Conservation (phyloP, 805 yeast genomes). For the Ogataea chonburiensis region DNA sequence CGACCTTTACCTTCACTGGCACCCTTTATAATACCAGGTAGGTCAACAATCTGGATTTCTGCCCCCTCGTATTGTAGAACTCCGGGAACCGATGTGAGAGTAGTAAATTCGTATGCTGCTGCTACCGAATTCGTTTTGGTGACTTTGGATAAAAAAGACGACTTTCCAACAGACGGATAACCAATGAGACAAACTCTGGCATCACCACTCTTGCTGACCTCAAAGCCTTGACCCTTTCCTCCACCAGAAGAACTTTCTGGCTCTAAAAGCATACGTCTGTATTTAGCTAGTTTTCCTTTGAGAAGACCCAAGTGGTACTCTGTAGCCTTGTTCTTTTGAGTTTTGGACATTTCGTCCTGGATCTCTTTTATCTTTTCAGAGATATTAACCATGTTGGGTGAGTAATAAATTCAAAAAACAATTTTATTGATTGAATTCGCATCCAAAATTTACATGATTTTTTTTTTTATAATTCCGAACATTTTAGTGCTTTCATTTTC, state of each 20-base stretch:
- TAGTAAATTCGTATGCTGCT: constrained; percentile 93
- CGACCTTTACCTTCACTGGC: constrained; percentile 97
- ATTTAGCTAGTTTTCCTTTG: constrained; percentile 92
- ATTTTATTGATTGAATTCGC: too few relatives aligned
- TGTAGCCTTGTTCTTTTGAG: constrained; percentile 97
- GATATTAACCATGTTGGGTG: constrained; percentile 32
- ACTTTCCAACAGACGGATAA: constrained; percentile 97
- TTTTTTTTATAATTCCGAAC: too few relatives aligned
- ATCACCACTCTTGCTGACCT: constrained; percentile 93
- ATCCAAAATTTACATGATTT: too few relatives aligned
- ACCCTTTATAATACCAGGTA: constrained; percentile 96
- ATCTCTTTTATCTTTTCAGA: constrained; percentile 80
- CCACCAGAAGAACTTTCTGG: constrained; percentile 73
- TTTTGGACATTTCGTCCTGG: constrained; percentile 89
- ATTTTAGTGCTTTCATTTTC: too few relatives aligned
- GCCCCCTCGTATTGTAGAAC: constrained; percentile 95
- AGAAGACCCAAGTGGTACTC: constrained; percentile 94
- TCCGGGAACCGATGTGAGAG: constrained; percentile 95
- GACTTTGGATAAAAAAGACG: constrained; percentile 82
- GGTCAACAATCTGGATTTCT: constrained; percentile 93
- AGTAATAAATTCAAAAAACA: too few relatives aligned
- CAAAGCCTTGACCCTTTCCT: constrained; percentile 79
- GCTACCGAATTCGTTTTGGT: constrained; percentile 94
- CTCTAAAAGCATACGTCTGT: constrained; percentile 85
- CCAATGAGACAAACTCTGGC: constrained; percentile 95